These are phyloP conservation scores for Aureoboletus auriporus DNA, from an alignment of 768 basidiomycete species.

Conservation along the genomic window DNA sequence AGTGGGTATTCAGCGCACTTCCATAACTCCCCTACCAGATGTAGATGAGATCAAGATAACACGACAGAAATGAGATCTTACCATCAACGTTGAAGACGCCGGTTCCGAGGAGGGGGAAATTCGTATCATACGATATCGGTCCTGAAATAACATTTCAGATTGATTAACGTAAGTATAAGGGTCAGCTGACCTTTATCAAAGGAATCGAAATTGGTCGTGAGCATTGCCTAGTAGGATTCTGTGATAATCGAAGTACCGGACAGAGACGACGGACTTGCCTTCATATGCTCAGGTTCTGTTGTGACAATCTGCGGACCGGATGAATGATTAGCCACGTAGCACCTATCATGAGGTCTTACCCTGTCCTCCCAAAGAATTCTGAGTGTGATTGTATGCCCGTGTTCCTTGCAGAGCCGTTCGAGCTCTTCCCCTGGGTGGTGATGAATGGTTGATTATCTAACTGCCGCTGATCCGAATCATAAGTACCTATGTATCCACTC, in stretches of 20 bases:
- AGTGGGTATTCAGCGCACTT: no score
- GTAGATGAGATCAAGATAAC: no score
- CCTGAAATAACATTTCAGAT: conserved; percentile 19
- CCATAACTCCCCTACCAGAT: no score
- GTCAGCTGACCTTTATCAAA: conserved; percentile 36
- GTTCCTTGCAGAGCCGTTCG: conserved; percentile 16
- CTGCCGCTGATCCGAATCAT: neutral
- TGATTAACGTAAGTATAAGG: conserved; percentile 6
- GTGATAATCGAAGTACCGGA: neutral
- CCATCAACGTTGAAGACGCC: no score
- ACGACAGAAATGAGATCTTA: no score
- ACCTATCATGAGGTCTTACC: conserved; percentile 22
- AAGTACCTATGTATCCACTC: conserved; percentile 27
- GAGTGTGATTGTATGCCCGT: conserved; percentile 32
- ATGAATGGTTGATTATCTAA: neutral
- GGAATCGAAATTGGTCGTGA: conserved; percentile 42
- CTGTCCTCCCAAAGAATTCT: conserved; percentile 36
- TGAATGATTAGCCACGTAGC: neutral
- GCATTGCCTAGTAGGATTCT: conserved; percentile 31
- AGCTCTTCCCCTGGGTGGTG: conserved; percentile 27
- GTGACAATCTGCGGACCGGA: conserved; percentile 37
- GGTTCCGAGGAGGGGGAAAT: conserved; percentile 39
- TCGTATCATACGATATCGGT: neutral
- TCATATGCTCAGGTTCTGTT: conserved; percentile 46
- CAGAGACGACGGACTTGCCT: conserved; percentile 16